A percentile compares a stretch with the other conserved stretches of the same genome.
These are phyloP conservation scores for Pseudodiploospora longispora DNA, from an alignment of 2,329 filamentous ascomycete genomes.

Conservation along the genomic window DNA sequence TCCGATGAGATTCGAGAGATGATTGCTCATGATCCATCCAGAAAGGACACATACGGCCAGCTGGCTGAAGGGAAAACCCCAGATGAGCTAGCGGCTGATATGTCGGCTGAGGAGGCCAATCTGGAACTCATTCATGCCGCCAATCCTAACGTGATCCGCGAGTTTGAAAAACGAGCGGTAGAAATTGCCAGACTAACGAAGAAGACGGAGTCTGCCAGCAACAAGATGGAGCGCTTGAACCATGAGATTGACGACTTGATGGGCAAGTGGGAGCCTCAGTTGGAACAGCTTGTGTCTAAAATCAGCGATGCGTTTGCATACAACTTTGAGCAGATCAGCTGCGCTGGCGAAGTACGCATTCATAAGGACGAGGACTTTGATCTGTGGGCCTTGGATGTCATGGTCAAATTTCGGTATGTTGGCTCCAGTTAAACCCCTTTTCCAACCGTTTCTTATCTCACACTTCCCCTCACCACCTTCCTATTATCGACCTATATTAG, in stretches of 20 bases:
- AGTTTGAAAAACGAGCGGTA: conserved; percentile 65
- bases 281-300: conserved; percentile 67
- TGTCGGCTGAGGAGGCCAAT: conserved; percentile 64
- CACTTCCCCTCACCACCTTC: neutral
- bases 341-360: conserved; percentile 81
- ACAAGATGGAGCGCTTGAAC: conserved; percentile 46
- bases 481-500: neutral
- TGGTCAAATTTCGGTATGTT: conserved; percentile 82
- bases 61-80: conserved; percentile 42
- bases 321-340: conserved; percentile 91
- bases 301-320: conserved; percentile 89
- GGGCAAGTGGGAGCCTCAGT: conserved; percentile 69
- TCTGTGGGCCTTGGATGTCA: conserved; percentile 86
- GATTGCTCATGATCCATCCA: conserved; percentile 29
- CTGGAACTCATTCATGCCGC: conserved; percentile 74
- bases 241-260: conserved; percentile 58
- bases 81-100: conserved; percentile 63
- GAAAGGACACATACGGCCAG: conserved; percentile 32
- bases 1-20: conserved; percentile 30
- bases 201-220: conserved; percentile 46
- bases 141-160: conserved; percentile 64
- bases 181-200: conserved; percentile 60
- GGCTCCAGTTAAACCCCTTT: neutral
- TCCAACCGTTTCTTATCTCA: neutral
- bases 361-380: conserved; percentile 92